Base-by-base conservation (phyloP, 2,329 filamentous ascomycete species). In the Aspergillus sp. region DNA sequence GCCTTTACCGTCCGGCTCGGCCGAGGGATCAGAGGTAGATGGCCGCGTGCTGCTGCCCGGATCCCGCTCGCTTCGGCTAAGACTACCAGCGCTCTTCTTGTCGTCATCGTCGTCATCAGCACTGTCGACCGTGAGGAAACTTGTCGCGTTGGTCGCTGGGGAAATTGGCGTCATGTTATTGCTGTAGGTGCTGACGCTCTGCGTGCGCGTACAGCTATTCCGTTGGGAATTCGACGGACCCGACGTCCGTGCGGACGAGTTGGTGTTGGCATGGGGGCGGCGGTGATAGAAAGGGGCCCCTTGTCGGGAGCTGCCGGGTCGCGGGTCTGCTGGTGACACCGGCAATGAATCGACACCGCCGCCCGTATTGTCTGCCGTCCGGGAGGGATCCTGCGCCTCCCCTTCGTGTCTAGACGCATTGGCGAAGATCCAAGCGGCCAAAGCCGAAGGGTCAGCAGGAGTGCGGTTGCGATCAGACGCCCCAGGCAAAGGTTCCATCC, bases 131-230 rank as follows among this genome's bases (percentile, higher is more conserved):
- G 66, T 68, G 30, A 71, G 55, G 29, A 71, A 64, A 48, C 70
- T 72, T 32, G 69, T 70, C 12, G 68, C 69, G 48, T 72, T 71
- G n/a, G 70, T 72, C 7, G 64, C 62, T 1, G 67, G 67, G 4
- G 68, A 71, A 4, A 67, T 64, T 1, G 68, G 66, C 1, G 68
- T 67, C 57, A 66, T 64, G 9, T 62, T 67, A 48, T 70, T 70
- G 43, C 68, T 70, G 48, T 70, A 66, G 4, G 67, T 67, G 50
- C 69, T 68, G 46, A 65, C 55, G 47, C 67, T 70, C 45, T 70
- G 67, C 5, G 66, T 69, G 7, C 67, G 63, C 8, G 65, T 65
- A 48, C 64, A 63, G 44, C 65, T 68, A 39, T 65, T 64, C 41
- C 66, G 64, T 46, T 65, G 61, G 3, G 64, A 63, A 30, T 53